Percentiles rank a stretch among this genome's conserved stretches.
Evolutionary conservation across 305 asterid species (phyloP).

Genomic region (Euphrasia arctica): DNA sequence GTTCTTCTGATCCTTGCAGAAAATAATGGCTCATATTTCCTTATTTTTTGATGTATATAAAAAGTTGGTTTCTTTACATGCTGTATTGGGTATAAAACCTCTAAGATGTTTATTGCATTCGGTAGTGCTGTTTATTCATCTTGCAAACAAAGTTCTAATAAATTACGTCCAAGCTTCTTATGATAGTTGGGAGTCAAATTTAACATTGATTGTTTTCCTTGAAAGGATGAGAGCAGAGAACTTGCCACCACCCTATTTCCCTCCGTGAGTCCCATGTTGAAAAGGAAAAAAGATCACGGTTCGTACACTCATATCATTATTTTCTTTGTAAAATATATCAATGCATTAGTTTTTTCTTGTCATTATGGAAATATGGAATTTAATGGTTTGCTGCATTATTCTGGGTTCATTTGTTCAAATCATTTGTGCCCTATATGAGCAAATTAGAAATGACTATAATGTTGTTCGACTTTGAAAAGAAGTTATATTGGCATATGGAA

Average conservation of each 20-base stretch:
- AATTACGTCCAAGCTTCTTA: not conserved
- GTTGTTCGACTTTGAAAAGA: conserved; percentile 16
- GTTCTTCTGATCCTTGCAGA: conserved; percentile 6
- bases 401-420: conserved; percentile 11
- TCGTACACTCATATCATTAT: conserved; percentile 5
- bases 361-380: conserved; percentile 14
- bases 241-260: conserved; percentile 79
- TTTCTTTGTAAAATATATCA: not conserved
- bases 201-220: conserved; percentile 17
- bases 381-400: conserved; percentile 10
- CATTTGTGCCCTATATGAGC: conserved; percentile 11
- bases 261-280: conserved; percentile 53
- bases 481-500: not conserved
- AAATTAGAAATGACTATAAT: conserved; percentile 8
- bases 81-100: conserved; percentile 5
- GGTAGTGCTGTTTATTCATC: conserved; percentile 9
- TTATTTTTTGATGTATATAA: not conserved
- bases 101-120: not conserved
- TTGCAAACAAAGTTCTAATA: not conserved
- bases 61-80: not conserved
- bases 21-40: conserved; percentile 6
- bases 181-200: conserved; percentile 16
- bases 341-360: conserved; percentile 1
- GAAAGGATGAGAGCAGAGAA: conserved; percentile 93
- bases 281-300: conserved; percentile 97